Base-by-base conservation (phyloP, 495 filamentous ascomycete species). In the Xylaria venustula region DNA sequence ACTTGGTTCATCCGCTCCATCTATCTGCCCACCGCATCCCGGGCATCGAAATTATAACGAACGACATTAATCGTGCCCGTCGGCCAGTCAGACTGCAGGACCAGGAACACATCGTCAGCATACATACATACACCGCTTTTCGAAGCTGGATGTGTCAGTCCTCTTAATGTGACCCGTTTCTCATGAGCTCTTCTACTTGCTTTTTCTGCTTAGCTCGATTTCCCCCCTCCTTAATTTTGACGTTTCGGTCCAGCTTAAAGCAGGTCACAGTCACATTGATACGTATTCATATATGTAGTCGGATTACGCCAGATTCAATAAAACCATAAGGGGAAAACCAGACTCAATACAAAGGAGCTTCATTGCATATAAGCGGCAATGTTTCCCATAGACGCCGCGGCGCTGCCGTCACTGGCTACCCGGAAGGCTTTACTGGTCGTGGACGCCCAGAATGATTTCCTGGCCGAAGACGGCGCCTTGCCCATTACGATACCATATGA, bases 391-490 rank as follows among this genome's bases (percentile, higher is more conserved):
- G 77, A 79, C 54, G 67, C 71, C 30, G 62, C 75, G 7, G 64
- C 70, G 3, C 69, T 84, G 15, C 82, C 82, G 30, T 68, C 76
- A 20, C 73, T 86, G 48, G 64, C 67, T 55, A 94, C 92, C 11
- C 85, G 91, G 50, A 90, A 92, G 76, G 94, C 92, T 0, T 75
- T 98, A 40, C 77, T 98, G 23, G 71, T 97, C 14, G 78, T 97
- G 53, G 93, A 96, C 68, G 82, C 96, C 22, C 94, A 98, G 63
- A 96, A 97, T 70, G 94, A 97, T 73, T 96, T 97, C 67, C 72
- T 96, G 45, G 82, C 85, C 26, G 73, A 84, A 1, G 81, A 85
- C 37, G 91, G 89, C 32, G 85, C 86, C 41, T 77, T 96, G 34
- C 82, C 87, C 36, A 82, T 91, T 42, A 78, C 77, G 44, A 82